These are phyloP conservation scores for Solanum bukasovii DNA, from an alignment of 257 asterid species.

Conservation along the genomic window DNA sequence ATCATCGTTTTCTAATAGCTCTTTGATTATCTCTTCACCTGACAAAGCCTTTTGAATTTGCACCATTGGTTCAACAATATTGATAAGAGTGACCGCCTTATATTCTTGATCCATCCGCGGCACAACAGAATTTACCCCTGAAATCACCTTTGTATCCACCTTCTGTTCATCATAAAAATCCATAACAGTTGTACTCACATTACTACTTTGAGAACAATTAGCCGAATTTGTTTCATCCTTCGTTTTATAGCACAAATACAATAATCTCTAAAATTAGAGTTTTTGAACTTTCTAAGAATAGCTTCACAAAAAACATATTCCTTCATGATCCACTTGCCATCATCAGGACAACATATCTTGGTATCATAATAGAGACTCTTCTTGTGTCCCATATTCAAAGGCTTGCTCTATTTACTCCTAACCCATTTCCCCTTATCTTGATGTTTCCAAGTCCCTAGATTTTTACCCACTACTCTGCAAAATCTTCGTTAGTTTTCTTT, in stretches of 20 bases:
- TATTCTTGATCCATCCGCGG: not conserved
- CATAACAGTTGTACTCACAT: no score
- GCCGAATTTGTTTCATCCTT: no score
- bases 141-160: not conserved
- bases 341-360: no score
- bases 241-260: no score
- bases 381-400: not conserved
- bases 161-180: not conserved
- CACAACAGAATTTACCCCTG: not conserved
- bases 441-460: not conserved
- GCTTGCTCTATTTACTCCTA: not conserved
- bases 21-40: not conserved
- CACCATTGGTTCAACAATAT: not conserved
- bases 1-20: not conserved
- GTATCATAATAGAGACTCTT: no score
- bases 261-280: no score
- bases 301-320: not conserved
- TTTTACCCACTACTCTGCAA: not conserved
- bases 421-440: not conserved
- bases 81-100: not conserved
- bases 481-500: no score
- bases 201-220: no score
- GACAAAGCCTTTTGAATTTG: not conserved
- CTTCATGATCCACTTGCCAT: no score
- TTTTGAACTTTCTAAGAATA: no score